Percentiles rank a stretch among this genome's conserved stretches.
phyloP scores from a whole-genome alignment of 371 early-diverging fungal species.

The Rhizopus arrhizus region DNA sequence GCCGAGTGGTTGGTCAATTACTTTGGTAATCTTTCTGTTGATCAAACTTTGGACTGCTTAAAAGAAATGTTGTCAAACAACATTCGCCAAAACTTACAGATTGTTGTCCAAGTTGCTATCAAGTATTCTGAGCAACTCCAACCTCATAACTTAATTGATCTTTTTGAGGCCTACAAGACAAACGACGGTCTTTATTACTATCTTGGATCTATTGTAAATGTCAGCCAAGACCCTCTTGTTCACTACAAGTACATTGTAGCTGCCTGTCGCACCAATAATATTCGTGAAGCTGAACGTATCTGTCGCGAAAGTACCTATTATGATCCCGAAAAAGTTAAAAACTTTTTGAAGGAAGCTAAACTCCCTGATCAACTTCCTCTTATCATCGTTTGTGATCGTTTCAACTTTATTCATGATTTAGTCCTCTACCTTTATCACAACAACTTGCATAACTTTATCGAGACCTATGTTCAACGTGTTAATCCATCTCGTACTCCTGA shows the following conservation, averaged over 20 bases:
- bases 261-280: conserved; percentile 89
- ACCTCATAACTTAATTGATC: conserved; percentile 80
- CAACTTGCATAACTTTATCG: conserved; percentile 91
- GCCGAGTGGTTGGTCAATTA: conserved; percentile 89
- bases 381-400: conserved; percentile 97
- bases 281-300: conserved; percentile 97
- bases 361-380: conserved; percentile 94
- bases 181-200: conserved; percentile 95
- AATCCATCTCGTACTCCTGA: conserved; percentile 93
- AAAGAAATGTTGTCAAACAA: conserved; percentile 86
- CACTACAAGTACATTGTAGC: conserved; percentile 98
- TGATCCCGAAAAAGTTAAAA: conserved; percentile 97
- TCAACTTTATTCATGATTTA: conserved; percentile 95
- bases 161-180: conserved; percentile 91
- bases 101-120: conserved; percentile 92
- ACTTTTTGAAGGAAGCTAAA: conserved; percentile 96
- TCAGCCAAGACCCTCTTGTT: conserved; percentile 92
- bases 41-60: conserved; percentile 91
- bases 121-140: conserved; percentile 95
- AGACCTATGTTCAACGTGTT: conserved; percentile 97
- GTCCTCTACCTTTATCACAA: conserved; percentile 94
- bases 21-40: conserved; percentile 93
- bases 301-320: conserved; percentile 94
- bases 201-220: conserved; percentile 92
- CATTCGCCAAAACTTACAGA: conserved; percentile 92